Base-by-base conservation (phyloP, 2,329 filamentous ascomycete species). In the Nectriaceae sp. region DNA sequence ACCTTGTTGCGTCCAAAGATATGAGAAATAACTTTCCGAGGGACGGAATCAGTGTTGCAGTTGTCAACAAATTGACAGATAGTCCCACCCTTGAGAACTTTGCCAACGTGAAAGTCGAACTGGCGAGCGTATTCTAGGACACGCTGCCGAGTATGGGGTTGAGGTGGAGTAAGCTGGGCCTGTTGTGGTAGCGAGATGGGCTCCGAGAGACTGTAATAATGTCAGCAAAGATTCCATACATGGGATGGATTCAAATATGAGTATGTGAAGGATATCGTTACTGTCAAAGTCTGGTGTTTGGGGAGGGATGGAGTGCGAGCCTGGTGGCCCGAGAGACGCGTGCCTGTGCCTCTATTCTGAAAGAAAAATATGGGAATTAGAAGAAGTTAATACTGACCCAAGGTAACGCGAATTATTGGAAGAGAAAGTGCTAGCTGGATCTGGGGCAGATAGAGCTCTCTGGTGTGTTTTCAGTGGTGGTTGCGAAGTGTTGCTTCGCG, bases 1-100 rank as follows among this genome's bases (percentile, higher is more conserved):
- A 80, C 76, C 70, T 94, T 94, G 75, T 94, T 94, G 31, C 90
- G 82, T 19, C 89, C 89, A 58, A 93, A 93, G 46, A 92, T 80
- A 62, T 94, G 88, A 0, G 87, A 90, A 50, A 93, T 87, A 4
- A 87, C 84, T 69, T 93, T 93, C 40, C 89, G 82, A 20, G 79
- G 78, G 46, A 81, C 76, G 4, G 82, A 83, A 4, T 76, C 76
- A 0, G 82, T 85, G 39, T 80, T 75, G 61, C 84, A 87, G 51
- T 79, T 72, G 2, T 73, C 65, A 15, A 79, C 75, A 54, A 79
- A 83, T 71, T 82, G 78, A 60, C 83, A 86, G 20, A 59, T 64
- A 13, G 62, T 5, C 37, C 65, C 61, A 24, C 65, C 62, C 15
- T 58, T 47, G 11, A 63, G 56, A 36, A 46, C 37, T 18, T 36